phyloP scores from a whole-genome alignment of 495 filamentous ascomycete genomes.

The Astrocystis sublimbata region DNA sequence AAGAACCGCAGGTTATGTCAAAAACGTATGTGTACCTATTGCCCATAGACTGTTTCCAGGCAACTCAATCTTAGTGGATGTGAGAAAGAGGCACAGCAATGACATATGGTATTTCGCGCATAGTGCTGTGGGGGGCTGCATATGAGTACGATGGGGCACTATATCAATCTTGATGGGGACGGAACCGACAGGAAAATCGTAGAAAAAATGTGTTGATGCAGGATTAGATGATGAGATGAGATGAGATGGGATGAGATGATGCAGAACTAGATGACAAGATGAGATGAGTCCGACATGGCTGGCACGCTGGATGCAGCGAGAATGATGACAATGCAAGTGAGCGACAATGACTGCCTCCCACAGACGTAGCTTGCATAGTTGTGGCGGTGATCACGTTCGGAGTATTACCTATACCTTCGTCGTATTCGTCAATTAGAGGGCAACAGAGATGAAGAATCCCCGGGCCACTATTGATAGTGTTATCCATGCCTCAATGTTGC shows the following conservation, averaged over 20 bases:
- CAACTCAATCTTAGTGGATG: too few species aligned
- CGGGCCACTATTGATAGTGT: neutral
- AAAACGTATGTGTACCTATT: too few species aligned
- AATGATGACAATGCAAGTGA: neutral
- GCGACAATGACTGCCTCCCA: too few species aligned
- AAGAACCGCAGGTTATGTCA: too few species aligned
- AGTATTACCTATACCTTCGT: constrained; percentile 12
- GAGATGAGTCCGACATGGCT: neutral
- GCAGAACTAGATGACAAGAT: neutral
- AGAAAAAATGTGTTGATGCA: constrained; percentile 11
- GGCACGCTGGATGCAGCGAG: neutral
- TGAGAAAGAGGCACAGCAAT: too few species aligned
- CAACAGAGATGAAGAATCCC: neutral
- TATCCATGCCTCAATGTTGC: neutral
- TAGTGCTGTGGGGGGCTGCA: too few species aligned
- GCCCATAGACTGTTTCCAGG: too few species aligned
- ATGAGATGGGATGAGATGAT: constrained; percentile 5
- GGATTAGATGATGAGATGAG: neutral
- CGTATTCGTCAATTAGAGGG: constrained; percentile 13
- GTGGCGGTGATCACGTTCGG: too few species aligned
- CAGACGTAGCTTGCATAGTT: too few species aligned
- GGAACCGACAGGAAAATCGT: neutral
- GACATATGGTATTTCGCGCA: too few species aligned
- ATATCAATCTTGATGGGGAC: too few species aligned
- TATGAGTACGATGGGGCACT: too few species aligned